A percentile compares a stretch with the other conserved stretches of the same genome.
These are phyloP conservation scores for Oryza meridionalis DNA, from an alignment of 176 grass and related monocot species.

Conservation along the genomic window DNA sequence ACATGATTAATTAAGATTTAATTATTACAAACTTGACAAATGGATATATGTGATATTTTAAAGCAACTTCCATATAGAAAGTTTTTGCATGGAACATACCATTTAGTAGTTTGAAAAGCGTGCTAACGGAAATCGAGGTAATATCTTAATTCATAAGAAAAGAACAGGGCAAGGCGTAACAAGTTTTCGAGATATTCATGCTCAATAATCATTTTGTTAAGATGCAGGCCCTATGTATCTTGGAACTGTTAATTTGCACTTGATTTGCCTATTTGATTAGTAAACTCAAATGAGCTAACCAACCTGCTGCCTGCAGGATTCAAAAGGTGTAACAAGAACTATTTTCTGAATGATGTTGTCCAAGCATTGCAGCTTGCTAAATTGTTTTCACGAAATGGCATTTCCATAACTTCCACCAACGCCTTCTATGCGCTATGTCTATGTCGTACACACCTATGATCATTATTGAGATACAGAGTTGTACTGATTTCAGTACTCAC, in stretches of 20 bases:
- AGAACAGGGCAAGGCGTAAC: background rate
- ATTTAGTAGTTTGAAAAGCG: too few species aligned
- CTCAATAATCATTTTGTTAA: background rate
- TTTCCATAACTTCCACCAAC: background rate
- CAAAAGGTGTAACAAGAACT: background rate
- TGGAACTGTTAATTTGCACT: conserved; percentile 2
- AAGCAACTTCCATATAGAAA: too few species aligned
- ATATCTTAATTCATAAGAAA: too few species aligned
- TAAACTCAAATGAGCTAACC: conserved; percentile 1
- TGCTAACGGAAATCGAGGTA: too few species aligned
- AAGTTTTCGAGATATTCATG: background rate
- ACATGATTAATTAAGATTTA: too few species aligned
- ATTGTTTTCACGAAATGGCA: background rate
- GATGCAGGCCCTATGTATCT: conserved; percentile 2
- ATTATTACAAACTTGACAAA: too few species aligned
- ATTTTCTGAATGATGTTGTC: conserved; percentile 20
- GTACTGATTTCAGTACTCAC: conserved; percentile 25
- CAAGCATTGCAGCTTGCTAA: conserved; percentile 18
- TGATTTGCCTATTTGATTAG: conserved; percentile 29
- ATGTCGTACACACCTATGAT: conserved; percentile 8
- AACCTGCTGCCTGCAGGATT: conserved; percentile 11
- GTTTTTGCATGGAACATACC: too few species aligned
- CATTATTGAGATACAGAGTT: conserved; percentile 8
- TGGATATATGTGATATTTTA: too few species aligned
- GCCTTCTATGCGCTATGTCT: conserved; percentile 12